These are phyloP conservation scores for Syzygium jambos DNA, from an alignment of 345 rosid species.

Conservation along the genomic window DNA sequence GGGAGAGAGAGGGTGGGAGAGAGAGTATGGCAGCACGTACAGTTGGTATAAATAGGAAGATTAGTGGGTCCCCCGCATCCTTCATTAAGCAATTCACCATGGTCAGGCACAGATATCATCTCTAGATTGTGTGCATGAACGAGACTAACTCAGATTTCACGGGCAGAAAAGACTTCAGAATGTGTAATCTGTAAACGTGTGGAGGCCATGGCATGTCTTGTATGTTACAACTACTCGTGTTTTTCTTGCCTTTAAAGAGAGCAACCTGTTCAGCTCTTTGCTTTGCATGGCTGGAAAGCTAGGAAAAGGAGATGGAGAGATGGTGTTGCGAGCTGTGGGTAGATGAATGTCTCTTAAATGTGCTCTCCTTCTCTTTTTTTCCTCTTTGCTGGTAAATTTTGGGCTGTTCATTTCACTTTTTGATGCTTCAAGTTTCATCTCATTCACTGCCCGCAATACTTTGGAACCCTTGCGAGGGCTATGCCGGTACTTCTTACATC, in stretches of 20 bases:
- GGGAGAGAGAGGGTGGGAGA: slow-evolving; percentile 3
- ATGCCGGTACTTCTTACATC: background rate
- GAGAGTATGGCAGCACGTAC: slow-evolving; percentile 16
- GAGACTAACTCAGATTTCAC: background rate
- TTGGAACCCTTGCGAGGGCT: background rate
- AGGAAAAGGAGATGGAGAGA: background rate
- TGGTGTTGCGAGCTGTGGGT: background rate
- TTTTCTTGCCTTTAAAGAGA: background rate
- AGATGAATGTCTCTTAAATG: slow-evolving; percentile 19
- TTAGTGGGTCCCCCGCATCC: slow-evolving; percentile 17
- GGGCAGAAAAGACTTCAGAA: background rate
- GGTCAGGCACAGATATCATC: background rate
- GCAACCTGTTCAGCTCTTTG: background rate
- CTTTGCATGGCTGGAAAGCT: slow-evolving; percentile 4
- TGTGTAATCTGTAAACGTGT: background rate
- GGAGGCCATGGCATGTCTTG: background rate
- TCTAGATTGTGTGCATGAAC: background rate
- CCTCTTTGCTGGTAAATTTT: background rate
- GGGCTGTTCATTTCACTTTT: background rate
- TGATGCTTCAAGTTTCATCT: background rate
- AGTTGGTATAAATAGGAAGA: slow-evolving; percentile 11
- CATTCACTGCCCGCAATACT: background rate
- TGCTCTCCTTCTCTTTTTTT: background rate
- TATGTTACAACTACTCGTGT: background rate
- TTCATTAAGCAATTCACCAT: background rate